A percentile compares a stretch with the other conserved stretches of the same genome.
These are phyloP conservation scores for Candida koratica DNA, from an alignment of 805 yeast species.

Conservation along the genomic window DNA sequence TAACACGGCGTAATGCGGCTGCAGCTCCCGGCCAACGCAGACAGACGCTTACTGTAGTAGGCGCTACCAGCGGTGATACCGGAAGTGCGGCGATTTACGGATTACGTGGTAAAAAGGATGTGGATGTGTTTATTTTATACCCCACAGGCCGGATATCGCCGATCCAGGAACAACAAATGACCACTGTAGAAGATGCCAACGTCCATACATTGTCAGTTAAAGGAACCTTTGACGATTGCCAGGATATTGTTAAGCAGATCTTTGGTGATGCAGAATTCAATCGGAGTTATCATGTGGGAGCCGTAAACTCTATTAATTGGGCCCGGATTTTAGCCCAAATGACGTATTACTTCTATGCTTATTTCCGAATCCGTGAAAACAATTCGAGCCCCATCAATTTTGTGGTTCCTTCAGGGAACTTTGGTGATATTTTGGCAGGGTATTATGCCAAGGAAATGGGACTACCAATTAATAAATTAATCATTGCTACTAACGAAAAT, in stretches of 20 bases:
- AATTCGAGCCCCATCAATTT: slow-evolving; percentile 54
- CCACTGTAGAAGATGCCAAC: slow-evolving; percentile 87
- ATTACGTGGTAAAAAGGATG: slow-evolving; percentile 92
- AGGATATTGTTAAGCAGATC: slow-evolving; percentile 88
- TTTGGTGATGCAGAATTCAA: slow-evolving; percentile 90
- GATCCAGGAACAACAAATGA: slow-evolving; percentile 97
- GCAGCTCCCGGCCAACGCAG: slow-evolving; percentile 49
- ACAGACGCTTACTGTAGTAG: slow-evolving; percentile 90
- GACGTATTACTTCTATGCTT: slow-evolving; percentile 92
- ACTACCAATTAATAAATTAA: slow-evolving; percentile 77
- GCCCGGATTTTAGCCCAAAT: slow-evolving; percentile 97
- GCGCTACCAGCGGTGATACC: slow-evolving; percentile 99
- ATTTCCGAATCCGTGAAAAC: slow-evolving; percentile 53
- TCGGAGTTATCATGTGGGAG: slow-evolving; percentile 88
- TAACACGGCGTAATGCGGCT: slow-evolving; percentile 64
- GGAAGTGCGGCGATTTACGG: slow-evolving; percentile 99
- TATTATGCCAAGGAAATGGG: slow-evolving; percentile 95
- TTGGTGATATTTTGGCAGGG: slow-evolving; percentile 97
- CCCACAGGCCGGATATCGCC: slow-evolving; percentile 98
- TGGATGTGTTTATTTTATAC: slow-evolving; percentile 92
- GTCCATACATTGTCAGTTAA: slow-evolving; percentile 93
- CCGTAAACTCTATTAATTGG: slow-evolving; percentile 98
- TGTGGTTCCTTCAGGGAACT: slow-evolving; percentile 97
- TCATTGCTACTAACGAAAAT: slow-evolving; percentile 94
- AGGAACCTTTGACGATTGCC: slow-evolving; percentile 98